These are phyloP conservation scores for Leccinum boreale DNA, from an alignment of 768 basidiomycete species.

Conservation along the genomic window DNA sequence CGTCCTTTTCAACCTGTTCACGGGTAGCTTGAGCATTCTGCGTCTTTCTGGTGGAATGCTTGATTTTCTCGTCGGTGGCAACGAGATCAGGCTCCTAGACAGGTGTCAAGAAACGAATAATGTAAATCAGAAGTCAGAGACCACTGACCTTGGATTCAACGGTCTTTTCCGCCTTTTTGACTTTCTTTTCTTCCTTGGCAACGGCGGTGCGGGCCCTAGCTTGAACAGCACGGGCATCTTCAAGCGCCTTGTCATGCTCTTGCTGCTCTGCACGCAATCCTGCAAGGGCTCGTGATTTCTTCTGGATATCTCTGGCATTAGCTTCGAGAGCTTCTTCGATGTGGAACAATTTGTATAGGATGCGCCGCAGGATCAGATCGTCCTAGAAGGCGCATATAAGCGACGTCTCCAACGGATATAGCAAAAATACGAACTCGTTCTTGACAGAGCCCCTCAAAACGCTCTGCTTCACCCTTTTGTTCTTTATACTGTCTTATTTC, in stretches of 20 bases:
- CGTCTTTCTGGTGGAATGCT: conserved; percentile 77
- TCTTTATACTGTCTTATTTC: conserved; percentile 98
- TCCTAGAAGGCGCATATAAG: conserved; percentile 48
- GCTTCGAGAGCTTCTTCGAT: conserved; percentile 80
- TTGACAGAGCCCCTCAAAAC: conserved; percentile 74
- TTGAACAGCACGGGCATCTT: conserved; percentile 73
- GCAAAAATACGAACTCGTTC: conserved; percentile 54
- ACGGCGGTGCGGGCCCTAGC: conserved; percentile 72
- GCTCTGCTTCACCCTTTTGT: conserved; percentile 89
- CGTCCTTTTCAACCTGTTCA: conserved; percentile 64
- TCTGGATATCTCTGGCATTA: conserved; percentile 66
- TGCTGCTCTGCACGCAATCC: conserved; percentile 69
- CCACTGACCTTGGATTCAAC: conserved; percentile 72
- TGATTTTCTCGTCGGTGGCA: conserved; percentile 81
- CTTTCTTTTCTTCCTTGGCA: conserved; percentile 79
- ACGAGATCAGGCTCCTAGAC: conserved; percentile 82
- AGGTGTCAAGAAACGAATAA: not conserved
- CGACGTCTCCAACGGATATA: not conserved
- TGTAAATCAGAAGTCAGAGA: not conserved
- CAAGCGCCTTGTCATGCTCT: conserved; percentile 66
- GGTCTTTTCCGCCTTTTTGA: conserved; percentile 89
- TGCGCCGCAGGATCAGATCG: conserved; percentile 73
- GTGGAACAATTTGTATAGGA: conserved; percentile 86
- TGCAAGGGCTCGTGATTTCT: conserved; percentile 68
- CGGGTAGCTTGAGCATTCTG: conserved; percentile 62